Evolutionary conservation across 345 rosid genomes (phyloP).

Genomic region (Lepidium aucheri): DNA sequence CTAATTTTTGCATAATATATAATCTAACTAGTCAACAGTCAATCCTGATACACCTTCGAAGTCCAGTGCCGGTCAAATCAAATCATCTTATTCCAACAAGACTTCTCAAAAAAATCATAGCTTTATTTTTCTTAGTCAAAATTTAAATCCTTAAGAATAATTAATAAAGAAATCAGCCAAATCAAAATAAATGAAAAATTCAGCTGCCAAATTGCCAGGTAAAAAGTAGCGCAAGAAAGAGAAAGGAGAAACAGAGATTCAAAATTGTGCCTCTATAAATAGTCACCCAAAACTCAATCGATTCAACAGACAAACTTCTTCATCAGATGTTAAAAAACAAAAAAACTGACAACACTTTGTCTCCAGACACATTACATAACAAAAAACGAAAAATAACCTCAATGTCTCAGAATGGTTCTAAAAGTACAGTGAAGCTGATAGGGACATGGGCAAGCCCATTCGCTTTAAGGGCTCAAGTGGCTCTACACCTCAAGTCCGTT

Average conservation of each 20-base stretch:
- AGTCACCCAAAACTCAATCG: not conserved
- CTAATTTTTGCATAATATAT: not conserved
- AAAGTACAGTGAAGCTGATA: too few species aligned
- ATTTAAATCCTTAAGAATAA: not conserved
- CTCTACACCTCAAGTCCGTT: too few species aligned
- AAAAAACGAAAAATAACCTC: constrained; percentile 2
- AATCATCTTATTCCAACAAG: not conserved
- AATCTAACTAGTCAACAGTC: constrained; percentile 15
- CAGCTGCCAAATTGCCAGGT: not conserved
- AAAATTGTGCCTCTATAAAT: constrained; percentile 2
- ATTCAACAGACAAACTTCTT: not conserved
- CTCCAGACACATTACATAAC: not conserved
- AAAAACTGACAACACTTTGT: constrained; percentile 1
- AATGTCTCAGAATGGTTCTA: too few species aligned
- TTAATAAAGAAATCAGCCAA: not conserved
- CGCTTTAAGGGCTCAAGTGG: too few species aligned
- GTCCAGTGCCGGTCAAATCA: constrained; percentile 7
- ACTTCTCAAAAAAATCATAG: not conserved
- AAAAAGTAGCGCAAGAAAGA: not conserved
- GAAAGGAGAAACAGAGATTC: not conserved
- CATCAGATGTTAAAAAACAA: not conserved
- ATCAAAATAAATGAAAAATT: not conserved
- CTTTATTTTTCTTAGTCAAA: not conserved
- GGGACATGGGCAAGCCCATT: too few species aligned
- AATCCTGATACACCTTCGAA: constrained; percentile 3